phyloP scores from a whole-genome alignment of 2,329 filamentous ascomycete species.

The Aspergillus calidoustus region DNA sequence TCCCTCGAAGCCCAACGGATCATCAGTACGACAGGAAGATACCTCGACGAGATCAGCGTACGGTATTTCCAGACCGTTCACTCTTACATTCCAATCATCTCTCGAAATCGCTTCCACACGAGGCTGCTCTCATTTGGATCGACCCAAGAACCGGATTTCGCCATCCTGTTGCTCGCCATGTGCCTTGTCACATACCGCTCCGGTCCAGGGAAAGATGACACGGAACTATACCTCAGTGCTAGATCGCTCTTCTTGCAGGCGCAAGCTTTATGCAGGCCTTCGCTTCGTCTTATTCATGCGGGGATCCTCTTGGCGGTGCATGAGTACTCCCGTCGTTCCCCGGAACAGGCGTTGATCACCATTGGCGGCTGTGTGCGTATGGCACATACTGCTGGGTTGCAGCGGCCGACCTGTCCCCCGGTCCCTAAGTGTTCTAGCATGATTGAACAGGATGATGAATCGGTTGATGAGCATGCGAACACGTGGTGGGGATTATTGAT shows the following conservation, averaged over 20 bases:
- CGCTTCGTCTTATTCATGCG: constrained; percentile 34
- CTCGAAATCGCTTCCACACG: constrained; percentile 32
- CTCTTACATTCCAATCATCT: constrained; percentile 34
- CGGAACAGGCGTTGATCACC: constrained; percentile 29
- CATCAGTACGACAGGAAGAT: constrained; percentile 22
- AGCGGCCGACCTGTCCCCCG: constrained; percentile 6
- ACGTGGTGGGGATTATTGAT: constrained; percentile 38
- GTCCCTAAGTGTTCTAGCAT: background rate
- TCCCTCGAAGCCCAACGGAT: background rate
- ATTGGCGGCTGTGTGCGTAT: constrained; percentile 32
- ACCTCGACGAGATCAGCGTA: constrained; percentile 32
- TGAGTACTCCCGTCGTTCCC: constrained; percentile 31
- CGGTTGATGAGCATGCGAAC: constrained; percentile 32
- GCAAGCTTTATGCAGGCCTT: constrained; percentile 26
- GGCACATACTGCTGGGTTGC: constrained; percentile 29
- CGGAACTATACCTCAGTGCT: constrained; percentile 28
- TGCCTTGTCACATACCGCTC: constrained; percentile 25
- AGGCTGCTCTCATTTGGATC: constrained; percentile 24
- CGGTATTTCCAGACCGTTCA: constrained; percentile 37
- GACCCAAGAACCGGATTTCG: constrained; percentile 27
- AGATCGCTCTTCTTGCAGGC: constrained; percentile 32
- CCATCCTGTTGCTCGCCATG: constrained; percentile 33
- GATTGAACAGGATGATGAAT: constrained; percentile 23
- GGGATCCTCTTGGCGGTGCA: constrained; percentile 33
- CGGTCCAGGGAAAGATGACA: background rate